phyloP scores from a whole-genome alignment of 2,329 filamentous ascomycete genomes.

The Aspergillus awamori region DNA sequence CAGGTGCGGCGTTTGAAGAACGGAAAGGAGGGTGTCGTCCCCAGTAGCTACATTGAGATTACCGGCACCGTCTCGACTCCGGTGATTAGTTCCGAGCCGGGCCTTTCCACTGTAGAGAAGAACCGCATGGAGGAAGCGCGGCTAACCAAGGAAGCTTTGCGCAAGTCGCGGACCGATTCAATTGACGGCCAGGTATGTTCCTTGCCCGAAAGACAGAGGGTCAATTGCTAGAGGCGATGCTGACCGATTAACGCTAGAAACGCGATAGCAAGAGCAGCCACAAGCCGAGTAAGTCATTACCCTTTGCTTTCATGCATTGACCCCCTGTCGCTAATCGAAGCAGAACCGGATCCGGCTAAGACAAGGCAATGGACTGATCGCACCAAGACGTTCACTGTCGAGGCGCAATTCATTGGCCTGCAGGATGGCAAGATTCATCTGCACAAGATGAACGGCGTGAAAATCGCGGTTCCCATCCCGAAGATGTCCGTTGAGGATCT shows the following conservation, averaged over 20 bases:
- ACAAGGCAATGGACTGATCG: constrained; percentile 93
- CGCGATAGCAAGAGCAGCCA: constrained; percentile 69
- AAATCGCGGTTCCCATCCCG: constrained; percentile 90
- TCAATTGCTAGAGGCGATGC: constrained; percentile 54
- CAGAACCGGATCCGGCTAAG: constrained; percentile 81
- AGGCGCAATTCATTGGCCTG: constrained; percentile 92
- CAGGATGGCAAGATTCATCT: constrained; percentile 97
- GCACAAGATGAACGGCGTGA: constrained; percentile 96
- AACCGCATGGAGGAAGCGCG: constrained; percentile 78
- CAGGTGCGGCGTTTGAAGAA: constrained; percentile 88
- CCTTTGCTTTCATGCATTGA: not conserved
- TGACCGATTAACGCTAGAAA: constrained; percentile 66
- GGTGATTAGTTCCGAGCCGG: constrained; percentile 60
- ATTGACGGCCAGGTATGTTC: constrained; percentile 68
- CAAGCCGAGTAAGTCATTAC: constrained; percentile 69
- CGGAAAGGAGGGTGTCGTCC: constrained; percentile 92
- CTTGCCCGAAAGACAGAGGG: constrained; percentile 49
- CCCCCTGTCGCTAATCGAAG: constrained; percentile 2
- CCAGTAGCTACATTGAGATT: constrained; percentile 92
- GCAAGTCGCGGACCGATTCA: constrained; percentile 60
- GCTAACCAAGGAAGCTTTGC: constrained; percentile 77
- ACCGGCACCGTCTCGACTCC: constrained; percentile 66
- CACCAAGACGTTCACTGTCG: constrained; percentile 93
- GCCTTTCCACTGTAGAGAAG: constrained; percentile 73
- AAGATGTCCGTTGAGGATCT: constrained; percentile 97